These are phyloP conservation scores for Penicillium sp. DNA, from an alignment of 2,329 filamentous ascomycete genomes.

Conservation along the genomic window DNA sequence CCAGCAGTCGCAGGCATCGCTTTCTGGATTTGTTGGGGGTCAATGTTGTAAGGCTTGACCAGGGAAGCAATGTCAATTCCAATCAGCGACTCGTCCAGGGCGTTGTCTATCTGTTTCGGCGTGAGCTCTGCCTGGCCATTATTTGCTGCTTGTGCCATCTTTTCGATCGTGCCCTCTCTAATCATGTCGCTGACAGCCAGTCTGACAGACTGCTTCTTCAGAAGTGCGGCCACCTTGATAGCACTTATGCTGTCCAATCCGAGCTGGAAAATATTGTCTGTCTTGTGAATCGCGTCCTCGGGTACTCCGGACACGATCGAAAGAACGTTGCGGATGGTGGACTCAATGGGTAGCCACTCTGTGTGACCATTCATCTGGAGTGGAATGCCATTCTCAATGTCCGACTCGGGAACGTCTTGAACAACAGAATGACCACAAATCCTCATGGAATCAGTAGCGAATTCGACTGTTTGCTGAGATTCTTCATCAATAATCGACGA, in stretches of 20 bases:
- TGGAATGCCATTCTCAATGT: not conserved
- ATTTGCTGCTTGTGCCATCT: slow-evolving; percentile 59
- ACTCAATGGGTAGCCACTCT: slow-evolving; percentile 39
- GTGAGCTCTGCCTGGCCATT: slow-evolving; percentile 16
- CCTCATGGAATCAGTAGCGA: slow-evolving; percentile 58
- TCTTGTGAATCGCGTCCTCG: slow-evolving; percentile 60
- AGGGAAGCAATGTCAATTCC: slow-evolving; percentile 47
- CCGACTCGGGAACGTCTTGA: slow-evolving; percentile 12
- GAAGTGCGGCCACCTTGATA: slow-evolving; percentile 76
- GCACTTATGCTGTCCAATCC: slow-evolving; percentile 91
- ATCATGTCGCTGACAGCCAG: slow-evolving; percentile 75
- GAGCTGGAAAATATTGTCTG: slow-evolving; percentile 76
- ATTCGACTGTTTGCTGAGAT: slow-evolving; percentile 58
- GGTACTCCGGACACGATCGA: slow-evolving; percentile 65
- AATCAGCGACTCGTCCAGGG: slow-evolving; percentile 36
- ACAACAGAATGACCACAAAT: slow-evolving; percentile 64
- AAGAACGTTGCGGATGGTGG: slow-evolving; percentile 52
- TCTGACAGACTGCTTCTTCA: slow-evolving; percentile 65
- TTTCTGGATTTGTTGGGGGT: slow-evolving; percentile 54
- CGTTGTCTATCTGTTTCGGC: slow-evolving; percentile 20
- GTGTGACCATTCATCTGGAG: slow-evolving; percentile 2
- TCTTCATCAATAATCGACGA: slow-evolving; percentile 57
- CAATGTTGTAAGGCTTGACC: slow-evolving; percentile 48
- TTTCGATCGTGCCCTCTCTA: slow-evolving; percentile 64
- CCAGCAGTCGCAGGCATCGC: slow-evolving; percentile 74